Conservation (phyloP, 345 rosid genomes). For the Erucastrum elatum region DNA sequence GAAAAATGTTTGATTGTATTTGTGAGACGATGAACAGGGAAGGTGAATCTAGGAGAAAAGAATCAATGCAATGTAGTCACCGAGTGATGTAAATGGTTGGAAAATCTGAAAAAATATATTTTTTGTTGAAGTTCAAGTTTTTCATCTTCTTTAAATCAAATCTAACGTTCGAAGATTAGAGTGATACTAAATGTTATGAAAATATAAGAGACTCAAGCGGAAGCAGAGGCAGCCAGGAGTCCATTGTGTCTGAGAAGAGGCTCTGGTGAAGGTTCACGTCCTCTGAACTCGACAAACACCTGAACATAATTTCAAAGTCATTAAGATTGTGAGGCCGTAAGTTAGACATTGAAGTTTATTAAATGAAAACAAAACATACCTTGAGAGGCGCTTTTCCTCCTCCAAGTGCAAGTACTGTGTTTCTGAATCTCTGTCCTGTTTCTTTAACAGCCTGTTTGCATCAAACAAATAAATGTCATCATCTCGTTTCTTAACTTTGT, state of each 20-base stretch:
- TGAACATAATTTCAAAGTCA: constrained; percentile 21
- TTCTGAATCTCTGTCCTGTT: constrained; percentile 78
- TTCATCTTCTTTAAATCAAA: not conserved
- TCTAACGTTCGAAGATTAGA: not conserved
- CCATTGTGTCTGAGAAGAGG: constrained; percentile 90
- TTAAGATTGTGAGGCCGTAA: not conserved
- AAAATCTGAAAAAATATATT: not conserved
- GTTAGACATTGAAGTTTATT: not conserved
- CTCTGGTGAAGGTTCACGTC: constrained; percentile 95
- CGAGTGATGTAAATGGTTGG: constrained; percentile 26
- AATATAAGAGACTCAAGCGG: constrained; percentile 38
- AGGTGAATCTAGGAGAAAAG: not conserved
- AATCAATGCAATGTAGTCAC: not conserved
- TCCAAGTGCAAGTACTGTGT: constrained; percentile 93
- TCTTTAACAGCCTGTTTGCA: constrained; percentile 78
- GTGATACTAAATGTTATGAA: not conserved
- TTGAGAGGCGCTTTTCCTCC: constrained; percentile 89
- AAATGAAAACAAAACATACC: constrained; percentile 36
- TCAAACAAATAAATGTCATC: not conserved
- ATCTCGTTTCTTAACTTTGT: not conserved
- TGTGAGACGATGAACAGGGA: constrained; percentile 22
- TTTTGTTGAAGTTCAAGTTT: constrained; percentile 19
- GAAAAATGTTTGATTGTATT: constrained; percentile 16
- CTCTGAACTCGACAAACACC: constrained; percentile 93
- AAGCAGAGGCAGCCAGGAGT: constrained; percentile 43